Base-by-base conservation (phyloP, 108 stramenopile species). In the Nitzschia sp. region DNA sequence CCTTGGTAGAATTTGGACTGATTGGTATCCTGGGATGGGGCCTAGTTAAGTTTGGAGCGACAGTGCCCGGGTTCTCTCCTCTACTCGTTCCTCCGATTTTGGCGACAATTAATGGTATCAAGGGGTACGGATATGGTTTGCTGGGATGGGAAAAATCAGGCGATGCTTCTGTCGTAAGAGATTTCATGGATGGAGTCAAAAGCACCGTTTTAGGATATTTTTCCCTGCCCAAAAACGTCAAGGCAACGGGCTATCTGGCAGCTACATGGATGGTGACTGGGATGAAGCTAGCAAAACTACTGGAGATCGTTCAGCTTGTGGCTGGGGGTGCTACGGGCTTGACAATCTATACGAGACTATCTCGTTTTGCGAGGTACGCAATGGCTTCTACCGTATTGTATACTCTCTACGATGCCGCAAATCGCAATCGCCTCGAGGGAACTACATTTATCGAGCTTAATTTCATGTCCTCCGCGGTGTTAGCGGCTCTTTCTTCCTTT, bases 391-490 rank as follows among this genome's bases (percentile, higher is more conserved):
- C 74, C 2, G 71, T 82, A 27, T 51, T 88, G 21, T 84, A 78
- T 49, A 77, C 82, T 0, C 65, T 91, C 33, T 86, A 88, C 54
- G 86, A 87, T 74, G 87, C 87, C 2, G 85, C 82, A 18, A 85
- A 91, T 61, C 83, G 85, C 1, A 75, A 83, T 59, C 72, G 85
- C 26, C 66, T 91, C 31, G 68, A 54, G 2, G 87, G 85, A 48
- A 85, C 87, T 2, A 88, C 90, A 0, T 88, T 88, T 53, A 80
- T 91, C 15, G 69, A 86, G 51, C 46, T 91, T 27, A 91, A 91
- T 62, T 66, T 64, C 58, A 59, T 86, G 48, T 65, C 65, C 1
- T 68, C 54, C 11, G 61, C 0, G 0, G 62, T 53, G 13, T 30
- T 72, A 9, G 60, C 60, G 11, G 36, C 36, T 18, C n/a, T 34